phyloP scores from a whole-genome alignment of 2,329 filamentous ascomycete genomes.

The Fusarium redolens region DNA sequence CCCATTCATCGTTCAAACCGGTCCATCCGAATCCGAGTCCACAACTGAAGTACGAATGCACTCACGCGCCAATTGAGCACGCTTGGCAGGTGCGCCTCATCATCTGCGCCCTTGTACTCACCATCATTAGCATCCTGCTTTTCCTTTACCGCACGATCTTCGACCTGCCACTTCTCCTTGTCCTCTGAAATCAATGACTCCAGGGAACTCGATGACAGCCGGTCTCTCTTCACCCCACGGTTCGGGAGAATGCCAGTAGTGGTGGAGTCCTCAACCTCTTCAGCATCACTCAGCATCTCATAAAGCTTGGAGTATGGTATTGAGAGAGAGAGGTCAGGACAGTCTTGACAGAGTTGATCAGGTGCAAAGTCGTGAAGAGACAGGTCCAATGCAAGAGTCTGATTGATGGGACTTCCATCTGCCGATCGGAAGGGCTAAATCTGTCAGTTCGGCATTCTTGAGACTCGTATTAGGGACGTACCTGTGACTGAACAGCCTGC shows the following conservation, averaged over 20 bases:
- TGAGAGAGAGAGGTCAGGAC: rapidly evolving
- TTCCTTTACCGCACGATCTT: rapidly evolving
- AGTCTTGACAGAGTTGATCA: neutral
- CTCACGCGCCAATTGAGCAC: neutral
- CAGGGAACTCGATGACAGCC: rapidly evolving
- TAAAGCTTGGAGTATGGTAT: neutral
- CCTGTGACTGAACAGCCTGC: neutral
- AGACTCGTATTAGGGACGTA: neutral
- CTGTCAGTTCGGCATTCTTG: neutral
- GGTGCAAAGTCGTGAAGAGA: neutral
- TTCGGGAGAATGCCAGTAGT: rapidly evolving
- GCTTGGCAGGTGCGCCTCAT: neutral
- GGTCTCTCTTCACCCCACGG: rapidly evolving
- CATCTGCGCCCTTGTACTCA: rapidly evolving
- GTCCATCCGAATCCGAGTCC: neutral
- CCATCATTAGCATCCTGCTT: neutral
- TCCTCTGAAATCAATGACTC: rapidly evolving
- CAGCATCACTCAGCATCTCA: rapidly evolving
- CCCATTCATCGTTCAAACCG: neutral
- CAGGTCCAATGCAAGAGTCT: neutral
- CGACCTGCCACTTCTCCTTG: rapidly evolving
- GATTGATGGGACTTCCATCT: neutral
- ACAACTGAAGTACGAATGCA: neutral
- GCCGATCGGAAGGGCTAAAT: constrained; percentile 3
- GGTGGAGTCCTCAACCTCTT: rapidly evolving